Conservation (phyloP, 2,329 filamentous ascomycete species). For the Chaetomium sp. region DNA sequence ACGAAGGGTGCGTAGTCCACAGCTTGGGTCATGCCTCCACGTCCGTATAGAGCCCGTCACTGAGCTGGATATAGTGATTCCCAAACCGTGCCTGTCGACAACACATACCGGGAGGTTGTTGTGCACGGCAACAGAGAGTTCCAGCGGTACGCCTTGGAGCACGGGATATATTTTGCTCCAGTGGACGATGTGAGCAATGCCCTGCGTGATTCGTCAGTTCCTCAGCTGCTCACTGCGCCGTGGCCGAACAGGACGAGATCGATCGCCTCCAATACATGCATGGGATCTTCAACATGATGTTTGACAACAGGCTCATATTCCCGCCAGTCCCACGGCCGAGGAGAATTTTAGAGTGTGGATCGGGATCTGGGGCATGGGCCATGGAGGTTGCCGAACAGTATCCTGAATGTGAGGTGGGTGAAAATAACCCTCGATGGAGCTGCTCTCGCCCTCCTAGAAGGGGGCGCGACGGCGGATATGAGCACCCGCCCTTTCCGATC, state of each 20-base stretch:
- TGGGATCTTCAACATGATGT: slow-evolving; percentile 61
- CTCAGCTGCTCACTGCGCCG: slow-evolving; percentile 24
- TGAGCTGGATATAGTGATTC: slow-evolving; percentile 45
- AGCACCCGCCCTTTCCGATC: neutral
- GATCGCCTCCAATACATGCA: slow-evolving; percentile 67
- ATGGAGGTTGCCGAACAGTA: slow-evolving; percentile 65
- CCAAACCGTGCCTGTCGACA: slow-evolving; percentile 58
- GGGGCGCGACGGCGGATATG: neutral
- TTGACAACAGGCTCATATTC: slow-evolving; percentile 69
- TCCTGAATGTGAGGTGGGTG: slow-evolving; percentile 63
- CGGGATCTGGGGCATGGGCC: slow-evolving; percentile 72
- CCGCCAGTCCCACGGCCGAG: slow-evolving; percentile 62
- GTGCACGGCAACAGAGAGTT: slow-evolving; percentile 64
- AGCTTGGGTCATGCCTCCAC: slow-evolving; percentile 6
- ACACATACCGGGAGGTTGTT: slow-evolving; percentile 60
- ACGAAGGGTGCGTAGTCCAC: slow-evolving; percentile 34
- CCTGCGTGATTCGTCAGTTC: slow-evolving; percentile 15
- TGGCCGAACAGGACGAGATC: slow-evolving; percentile 60
- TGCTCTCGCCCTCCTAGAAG: slow-evolving; percentile 16
- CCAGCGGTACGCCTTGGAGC: slow-evolving; percentile 67
- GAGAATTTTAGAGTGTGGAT: slow-evolving; percentile 71
- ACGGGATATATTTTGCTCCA: slow-evolving; percentile 67
- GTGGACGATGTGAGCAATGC: slow-evolving; percentile 64
- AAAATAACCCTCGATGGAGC: slow-evolving; percentile 11
- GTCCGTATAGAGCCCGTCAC: slow-evolving; percentile 12